Percentiles rank a stretch among this genome's conserved stretches.
Evolutionary conservation across 257 asterid species (phyloP).

Genomic region (Nemophila menziesii): DNA sequence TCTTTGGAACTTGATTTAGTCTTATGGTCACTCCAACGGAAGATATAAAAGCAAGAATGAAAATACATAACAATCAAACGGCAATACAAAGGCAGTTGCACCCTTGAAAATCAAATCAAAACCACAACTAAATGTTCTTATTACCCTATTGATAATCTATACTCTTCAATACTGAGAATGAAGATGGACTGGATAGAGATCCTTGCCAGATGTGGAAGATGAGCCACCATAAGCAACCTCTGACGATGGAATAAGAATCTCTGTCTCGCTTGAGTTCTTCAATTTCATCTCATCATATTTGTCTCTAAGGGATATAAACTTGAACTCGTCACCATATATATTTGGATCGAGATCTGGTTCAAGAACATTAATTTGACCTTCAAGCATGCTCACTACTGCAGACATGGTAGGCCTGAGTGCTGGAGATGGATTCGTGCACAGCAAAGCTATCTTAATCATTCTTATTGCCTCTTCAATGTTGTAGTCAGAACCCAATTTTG

Average conservation of each 20-base stretch:
- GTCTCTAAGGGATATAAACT: slow-evolving; percentile 34
- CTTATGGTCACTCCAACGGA: too few species aligned
- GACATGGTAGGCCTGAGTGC: slow-evolving; percentile 59
- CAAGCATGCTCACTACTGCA: slow-evolving; percentile 42
- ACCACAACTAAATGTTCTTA: too few species aligned
- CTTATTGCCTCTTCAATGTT: slow-evolving; percentile 29
- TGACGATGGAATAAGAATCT: slow-evolving; percentile 4
- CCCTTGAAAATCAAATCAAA: too few species aligned
- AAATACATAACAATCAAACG: too few species aligned
- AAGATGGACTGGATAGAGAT: not conserved
- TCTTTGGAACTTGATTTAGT: too few species aligned
- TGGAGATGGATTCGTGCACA: slow-evolving; percentile 59
- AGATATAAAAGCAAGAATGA: too few species aligned
- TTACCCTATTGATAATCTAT: not conserved
- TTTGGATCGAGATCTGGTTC: slow-evolving; percentile 32
- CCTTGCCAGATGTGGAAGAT: slow-evolving; percentile 9
- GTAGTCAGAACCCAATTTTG: slow-evolving; percentile 29
- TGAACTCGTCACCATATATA: slow-evolving; percentile 25
- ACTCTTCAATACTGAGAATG: not conserved
- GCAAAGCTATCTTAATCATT: slow-evolving; percentile 35
- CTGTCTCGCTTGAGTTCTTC: slow-evolving; percentile 14
- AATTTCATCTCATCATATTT: slow-evolving; percentile 23
- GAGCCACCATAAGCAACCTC: slow-evolving; percentile 1
- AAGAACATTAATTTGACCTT: slow-evolving; percentile 26
- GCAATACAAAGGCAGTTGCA: too few species aligned